These are phyloP conservation scores for Austroboletus eburneus DNA, from an alignment of 768 basidiomycete genomes.

Conservation along the genomic window DNA sequence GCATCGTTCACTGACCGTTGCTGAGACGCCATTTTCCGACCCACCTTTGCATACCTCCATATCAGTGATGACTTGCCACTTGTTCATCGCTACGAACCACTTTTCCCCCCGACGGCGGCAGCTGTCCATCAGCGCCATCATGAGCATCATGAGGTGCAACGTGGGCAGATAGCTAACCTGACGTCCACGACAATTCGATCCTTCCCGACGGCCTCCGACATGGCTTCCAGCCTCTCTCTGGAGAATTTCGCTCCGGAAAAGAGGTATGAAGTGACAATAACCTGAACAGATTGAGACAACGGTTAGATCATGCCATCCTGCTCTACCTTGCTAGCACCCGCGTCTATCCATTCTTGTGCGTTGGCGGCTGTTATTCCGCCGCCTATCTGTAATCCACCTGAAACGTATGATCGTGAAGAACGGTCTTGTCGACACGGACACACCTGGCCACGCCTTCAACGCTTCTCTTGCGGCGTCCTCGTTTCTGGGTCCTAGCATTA, in stretches of 20 bases:
- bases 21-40: conserved; percentile 4
- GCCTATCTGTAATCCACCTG: conserved; percentile 84
- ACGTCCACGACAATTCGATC: conserved; percentile 93
- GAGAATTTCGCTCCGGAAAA: conserved; percentile 85
- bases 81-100: conserved; percentile 98
- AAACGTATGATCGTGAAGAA: conserved; percentile 6
- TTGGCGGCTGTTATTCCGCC: conserved; percentile 86
- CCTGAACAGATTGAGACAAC: conserved; percentile 41
- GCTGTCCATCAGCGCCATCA: conserved; percentile 37
- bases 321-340: conserved; percentile 86
- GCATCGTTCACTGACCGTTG: neutral
- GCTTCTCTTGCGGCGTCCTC: conserved; percentile 87
- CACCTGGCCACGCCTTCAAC: conserved; percentile 79
- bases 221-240: conserved; percentile 56
- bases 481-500: conserved; percentile 90
- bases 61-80: conserved; percentile 95
- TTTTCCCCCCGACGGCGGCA: conserved; percentile 71
- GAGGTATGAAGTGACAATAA: conserved; percentile 96
- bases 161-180: conserved; percentile 49
- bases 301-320: conserved; percentile 4
- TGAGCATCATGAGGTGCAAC: neutral
- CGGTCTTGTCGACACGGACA: conserved; percentile 1
- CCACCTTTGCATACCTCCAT: conserved; percentile 85
- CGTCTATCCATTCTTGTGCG: conserved; percentile 78
- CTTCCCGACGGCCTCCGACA: conserved; percentile 68